Base-by-base conservation (phyloP, 2,329 filamentous ascomycete genomes). In the Alternaria triticina region DNA sequence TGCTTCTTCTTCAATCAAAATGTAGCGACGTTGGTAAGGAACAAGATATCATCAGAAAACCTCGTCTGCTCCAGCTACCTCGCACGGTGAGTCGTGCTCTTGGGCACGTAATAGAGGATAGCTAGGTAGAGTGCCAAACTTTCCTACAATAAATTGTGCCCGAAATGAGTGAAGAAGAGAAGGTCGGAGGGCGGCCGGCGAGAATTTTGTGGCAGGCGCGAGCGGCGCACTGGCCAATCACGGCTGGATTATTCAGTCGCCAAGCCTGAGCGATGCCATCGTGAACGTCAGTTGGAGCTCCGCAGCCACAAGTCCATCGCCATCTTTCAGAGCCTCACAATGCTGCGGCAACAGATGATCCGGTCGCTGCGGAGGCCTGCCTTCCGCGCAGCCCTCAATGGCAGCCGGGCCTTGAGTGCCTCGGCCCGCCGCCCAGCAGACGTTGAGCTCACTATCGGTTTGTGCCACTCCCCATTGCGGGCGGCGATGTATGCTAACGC, bases 401-500 rank as follows among this genome's bases (percentile, higher is more conserved):
- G 88, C 83, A 86, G 89, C 81, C 90, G 94, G 84, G 85, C 91
- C 77, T 97, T 99, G 86, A 88, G 91, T 83, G 91, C 90, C 76
- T 94, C 92, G 73, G 83, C 88, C 78, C 88, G 87, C 83, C 89
- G 93, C 82, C 88, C 88, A 75, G 95, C 94, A 74, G 94, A 98
- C 86, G 94, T 99, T 79, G 94, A 97, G 88, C 89, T 99, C 82
- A 99, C 95, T 79, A 89, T 97, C 86, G 93, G 93, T 96, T 84
- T 78, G 88, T 83, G 72, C 75, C 76, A 79, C 67, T 63, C 59
- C 54, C 67, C 65, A 58, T 67, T 62, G 64, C 63, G 55, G 56
- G 51, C 65, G 30, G 45, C 54, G 46, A 69, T 49, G 60, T 40
- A 25, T 77, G 68, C 80, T 83, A 74, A 83, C 75, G 40, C 68